Evolutionary conservation across 2,329 filamentous ascomycete genomes (phyloP), one percentile per base, ranked within the genome.

Genomic region (Phyllosticta paracitricarpa): DNA sequence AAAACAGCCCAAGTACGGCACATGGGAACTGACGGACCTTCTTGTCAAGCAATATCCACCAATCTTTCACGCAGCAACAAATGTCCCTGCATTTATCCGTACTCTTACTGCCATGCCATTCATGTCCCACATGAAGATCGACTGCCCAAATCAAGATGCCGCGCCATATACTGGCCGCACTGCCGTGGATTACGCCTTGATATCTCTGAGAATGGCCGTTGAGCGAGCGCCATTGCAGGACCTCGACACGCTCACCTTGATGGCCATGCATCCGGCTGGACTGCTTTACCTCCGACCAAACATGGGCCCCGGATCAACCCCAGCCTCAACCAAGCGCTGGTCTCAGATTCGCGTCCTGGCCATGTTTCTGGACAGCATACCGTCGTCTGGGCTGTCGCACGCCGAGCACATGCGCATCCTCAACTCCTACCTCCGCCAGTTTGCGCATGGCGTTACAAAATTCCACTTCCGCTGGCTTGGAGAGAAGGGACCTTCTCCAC

Each of bases 11-110:
- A 93, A 90, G 75, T 95, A 95, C 72, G 89, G 88, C 66, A 89
- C 86, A 71, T 81, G 83, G 67, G 88, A 90, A 68, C 84, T 94
- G 68, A 91, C 87, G 64, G 88, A 93, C 70, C 82, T 95, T 62
- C 80, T 96, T 63, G 89, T 90, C 14, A 85, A 90, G 70, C 91
- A 96, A 75, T 96, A 95, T 69, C 89, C 90, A 58, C 89, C 91
- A 5, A 77, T 96, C 2, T 96, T 96, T 76, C 91, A 96, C 70
- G 89, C 91, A 6, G 89, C 91, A 7, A 93, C 89, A 63, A 94
- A 96, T 70, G 87, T 95, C 6, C 84, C 89, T 4, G 89, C 89
- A 51, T 96, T 96, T 76, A 86, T 93, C 67, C 81, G 85, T 65
- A 89, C 89, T 56, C 79, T 96, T 70, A 82, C 81, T 40, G 78